Conservation (phyloP, 345 rosid genomes). For the Eucalyptus erythrocorys region DNA sequence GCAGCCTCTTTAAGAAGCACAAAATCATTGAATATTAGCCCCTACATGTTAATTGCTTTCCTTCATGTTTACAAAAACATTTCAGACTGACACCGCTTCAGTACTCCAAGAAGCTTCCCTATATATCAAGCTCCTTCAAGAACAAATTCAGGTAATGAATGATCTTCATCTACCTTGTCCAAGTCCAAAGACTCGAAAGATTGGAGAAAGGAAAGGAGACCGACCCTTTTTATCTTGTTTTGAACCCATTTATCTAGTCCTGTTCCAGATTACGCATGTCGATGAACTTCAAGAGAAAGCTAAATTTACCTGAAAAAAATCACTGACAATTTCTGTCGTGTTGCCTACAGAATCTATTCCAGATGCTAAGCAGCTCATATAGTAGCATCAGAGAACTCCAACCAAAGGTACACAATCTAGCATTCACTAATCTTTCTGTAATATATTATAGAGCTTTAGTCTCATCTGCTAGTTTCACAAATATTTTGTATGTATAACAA, state of each 20-base stretch:
- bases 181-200: not conserved
- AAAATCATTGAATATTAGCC: not conserved
- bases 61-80: not conserved
- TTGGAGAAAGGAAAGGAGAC: not conserved
- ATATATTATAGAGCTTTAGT: not conserved
- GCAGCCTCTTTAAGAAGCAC: not conserved
- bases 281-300: not conserved
- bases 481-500: not conserved
- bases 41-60: not conserved
- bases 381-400: not conserved
- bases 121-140: slow-evolving; percentile 47
- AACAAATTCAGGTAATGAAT: slow-evolving; percentile 41
- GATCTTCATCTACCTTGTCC: not conserved
- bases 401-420: slow-evolving; percentile 14
- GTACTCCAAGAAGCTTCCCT: slow-evolving; percentile 62
- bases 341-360: slow-evolving; percentile 18
- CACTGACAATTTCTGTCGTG: not conserved
- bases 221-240: not conserved
- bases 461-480: not conserved
- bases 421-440: not conserved
- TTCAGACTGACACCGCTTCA: slow-evolving; percentile 63
- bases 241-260: not conserved
- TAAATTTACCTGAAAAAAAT: not conserved
- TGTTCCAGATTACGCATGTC: not conserved
- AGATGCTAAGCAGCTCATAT: slow-evolving; percentile 31